These are phyloP conservation scores for Nothophaeocryptopus gaeumannii DNA, from an alignment of 2,329 filamentous ascomycete species.

Conservation along the genomic window DNA sequence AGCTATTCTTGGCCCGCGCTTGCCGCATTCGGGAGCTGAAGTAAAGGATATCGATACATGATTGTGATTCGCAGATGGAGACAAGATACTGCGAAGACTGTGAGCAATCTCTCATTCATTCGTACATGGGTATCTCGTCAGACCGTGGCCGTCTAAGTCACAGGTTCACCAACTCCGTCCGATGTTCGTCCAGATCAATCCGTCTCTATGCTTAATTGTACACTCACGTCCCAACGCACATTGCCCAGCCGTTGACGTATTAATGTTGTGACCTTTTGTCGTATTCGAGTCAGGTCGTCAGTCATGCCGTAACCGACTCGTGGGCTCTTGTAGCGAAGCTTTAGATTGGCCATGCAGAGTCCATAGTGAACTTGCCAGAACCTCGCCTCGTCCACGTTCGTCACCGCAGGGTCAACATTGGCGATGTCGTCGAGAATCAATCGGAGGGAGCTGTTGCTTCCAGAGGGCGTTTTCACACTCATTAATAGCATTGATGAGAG, in stretches of 20 bases:
- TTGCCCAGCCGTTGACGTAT: conserved; percentile 84
- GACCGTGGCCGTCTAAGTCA: too few species aligned
- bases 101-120: background rate
- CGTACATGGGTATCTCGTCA: background rate
- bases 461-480: conserved; percentile 61
- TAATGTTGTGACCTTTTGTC: conserved; percentile 71
- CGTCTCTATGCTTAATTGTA: conserved; percentile 61
- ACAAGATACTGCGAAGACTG: background rate
- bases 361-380: conserved; percentile 99
- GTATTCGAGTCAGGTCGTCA: conserved; percentile 66
- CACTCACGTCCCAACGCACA: conserved; percentile 87
- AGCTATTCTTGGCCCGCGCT: background rate
- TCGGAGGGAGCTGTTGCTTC: conserved; percentile 52
- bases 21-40: background rate
- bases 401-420: conserved; percentile 70
- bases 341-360: conserved; percentile 91
- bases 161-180: background rate
- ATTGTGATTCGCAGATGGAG: background rate
- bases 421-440: conserved; percentile 80
- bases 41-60: background rate
- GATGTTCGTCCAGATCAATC: conserved; percentile 4
- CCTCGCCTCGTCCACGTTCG: conserved; percentile 79
- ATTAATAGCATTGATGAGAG: conserved; percentile 94
- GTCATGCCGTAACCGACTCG: conserved; percentile 59
- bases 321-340: conserved; percentile 62